Evolutionary conservation across 1,139 yeast species (phyloP).

Genomic region (Geotrichum citri-aurantii): DNA sequence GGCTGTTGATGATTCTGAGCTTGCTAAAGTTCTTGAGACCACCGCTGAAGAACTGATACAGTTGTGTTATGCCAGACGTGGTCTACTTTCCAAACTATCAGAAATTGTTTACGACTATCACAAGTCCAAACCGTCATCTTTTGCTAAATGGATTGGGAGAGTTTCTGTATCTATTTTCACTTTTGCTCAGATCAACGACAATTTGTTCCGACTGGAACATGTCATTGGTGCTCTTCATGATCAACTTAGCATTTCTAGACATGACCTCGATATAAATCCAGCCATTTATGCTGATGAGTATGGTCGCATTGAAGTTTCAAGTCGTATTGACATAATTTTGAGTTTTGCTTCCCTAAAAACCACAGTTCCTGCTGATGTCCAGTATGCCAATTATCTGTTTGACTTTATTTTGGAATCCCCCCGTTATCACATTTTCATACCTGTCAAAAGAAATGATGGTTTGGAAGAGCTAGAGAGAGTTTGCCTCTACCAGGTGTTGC

Average conservation of each 20-base stretch:
- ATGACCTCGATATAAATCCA: constrained; percentile 17
- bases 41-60: constrained; percentile 34
- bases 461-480: constrained; percentile 63
- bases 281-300: constrained; percentile 48
- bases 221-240: constrained; percentile 52
- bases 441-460: constrained; percentile 56
- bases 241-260: constrained; percentile 14
- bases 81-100: constrained; percentile 58
- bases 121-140: constrained; percentile 25
- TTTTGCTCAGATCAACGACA: constrained; percentile 50
- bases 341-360: constrained; percentile 40
- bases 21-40: constrained; percentile 22
- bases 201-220: constrained; percentile 56
- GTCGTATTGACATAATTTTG: constrained; percentile 41
- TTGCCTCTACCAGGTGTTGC: constrained; percentile 49
- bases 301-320: constrained; percentile 55
- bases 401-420: constrained; percentile 42
- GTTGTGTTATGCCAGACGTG: constrained; percentile 56
- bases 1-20: constrained; percentile 18
- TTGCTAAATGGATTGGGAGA: constrained; percentile 54
- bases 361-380: constrained; percentile 35
- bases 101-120: constrained; percentile 41
- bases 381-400: constrained; percentile 42
- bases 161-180: constrained; percentile 45
- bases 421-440: constrained; percentile 43